A percentile compares a stretch with the other conserved stretches of the same genome.
phyloP scores from a whole-genome alignment of 1,284 basidiomycete genomes.

The Trichosporon coremiiforme region DNA sequence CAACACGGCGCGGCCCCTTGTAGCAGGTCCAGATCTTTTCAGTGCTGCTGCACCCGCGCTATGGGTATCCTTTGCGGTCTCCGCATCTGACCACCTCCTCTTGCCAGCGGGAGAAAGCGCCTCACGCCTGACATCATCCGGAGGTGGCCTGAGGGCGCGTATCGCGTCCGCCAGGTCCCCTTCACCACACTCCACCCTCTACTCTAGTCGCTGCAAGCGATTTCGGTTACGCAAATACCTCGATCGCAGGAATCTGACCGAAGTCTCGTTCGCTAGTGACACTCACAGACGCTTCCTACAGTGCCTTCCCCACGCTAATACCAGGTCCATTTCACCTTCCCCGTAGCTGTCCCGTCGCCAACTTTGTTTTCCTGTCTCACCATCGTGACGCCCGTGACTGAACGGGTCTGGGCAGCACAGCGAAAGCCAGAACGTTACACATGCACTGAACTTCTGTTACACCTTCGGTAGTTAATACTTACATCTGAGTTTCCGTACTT shows the following conservation, averaged over 20 bases:
- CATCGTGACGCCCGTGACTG: background rate
- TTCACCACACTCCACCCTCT: background rate
- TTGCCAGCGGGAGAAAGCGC: background rate
- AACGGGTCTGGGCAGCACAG: background rate
- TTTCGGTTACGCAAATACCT: background rate
- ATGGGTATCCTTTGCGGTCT: too few relatives aligned
- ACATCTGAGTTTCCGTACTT: background rate
- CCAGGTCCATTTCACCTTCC: background rate
- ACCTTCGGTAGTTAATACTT: background rate
- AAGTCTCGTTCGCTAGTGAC: background rate
- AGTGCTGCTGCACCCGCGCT: too few relatives aligned
- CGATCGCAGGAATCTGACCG: slow-evolving; percentile 6
- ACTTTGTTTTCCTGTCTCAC: background rate
- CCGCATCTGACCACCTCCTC: background rate
- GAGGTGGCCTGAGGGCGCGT: too few relatives aligned
- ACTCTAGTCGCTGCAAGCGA: background rate
- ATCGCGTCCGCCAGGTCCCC: background rate
- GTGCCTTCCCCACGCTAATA: background rate
- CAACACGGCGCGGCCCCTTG: background rate
- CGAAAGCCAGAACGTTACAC: background rate
- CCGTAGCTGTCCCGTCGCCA: background rate
- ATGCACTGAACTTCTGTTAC: background rate
- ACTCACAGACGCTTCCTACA: background rate
- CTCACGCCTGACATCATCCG: background rate
- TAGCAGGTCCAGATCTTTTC: background rate